These are phyloP conservation scores for Waltergamsia citrina DNA, from an alignment of 2,329 filamentous ascomycete genomes.

Conservation along the genomic window DNA sequence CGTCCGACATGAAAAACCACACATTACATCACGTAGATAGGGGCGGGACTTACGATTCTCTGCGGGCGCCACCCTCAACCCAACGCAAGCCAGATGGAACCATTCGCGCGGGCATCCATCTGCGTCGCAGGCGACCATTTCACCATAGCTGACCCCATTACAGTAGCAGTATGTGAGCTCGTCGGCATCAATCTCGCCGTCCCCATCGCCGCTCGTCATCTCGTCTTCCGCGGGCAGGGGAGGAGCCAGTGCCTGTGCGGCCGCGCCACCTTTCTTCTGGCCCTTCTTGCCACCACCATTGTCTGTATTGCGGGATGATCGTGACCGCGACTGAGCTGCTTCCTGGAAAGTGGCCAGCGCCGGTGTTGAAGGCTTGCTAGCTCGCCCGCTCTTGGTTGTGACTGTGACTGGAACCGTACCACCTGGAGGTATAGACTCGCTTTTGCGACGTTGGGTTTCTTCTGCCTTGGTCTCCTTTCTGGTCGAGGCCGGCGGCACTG, in stretches of 20 bases:
- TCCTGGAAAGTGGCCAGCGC: constrained; percentile 52
- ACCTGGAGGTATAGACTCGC: constrained; percentile 34
- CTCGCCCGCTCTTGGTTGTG: constrained; percentile 56
- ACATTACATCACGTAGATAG: neutral
- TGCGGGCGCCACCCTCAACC: constrained; percentile 68
- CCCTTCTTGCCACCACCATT: constrained; percentile 37
- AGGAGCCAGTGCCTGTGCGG: constrained; percentile 22
- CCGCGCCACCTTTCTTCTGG: constrained; percentile 44
- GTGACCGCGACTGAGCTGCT: constrained; percentile 39
- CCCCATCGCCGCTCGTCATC: constrained; percentile 29
- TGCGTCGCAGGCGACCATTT: constrained; percentile 77
- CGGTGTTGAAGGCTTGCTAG: constrained; percentile 59
- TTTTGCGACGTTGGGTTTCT: constrained; percentile 22
- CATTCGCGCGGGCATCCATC: constrained; percentile 66
- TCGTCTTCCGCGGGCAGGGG: constrained; percentile 21
- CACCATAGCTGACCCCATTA: constrained; percentile 70
- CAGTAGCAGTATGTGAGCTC: constrained; percentile 75
- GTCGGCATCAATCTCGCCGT: constrained; percentile 56
- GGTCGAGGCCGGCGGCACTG: constrained; percentile 16
- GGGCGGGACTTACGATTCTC: constrained; percentile 53
- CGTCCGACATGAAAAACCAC: neutral
- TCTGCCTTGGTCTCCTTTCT: constrained; percentile 32
- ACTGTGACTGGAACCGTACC: constrained; percentile 31
- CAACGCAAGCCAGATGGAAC: constrained; percentile 79
- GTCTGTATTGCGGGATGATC: constrained; percentile 22